These are phyloP conservation scores for Sistotremastrum suecicum DNA, from an alignment of 768 basidiomycete genomes.

Conservation along the genomic window DNA sequence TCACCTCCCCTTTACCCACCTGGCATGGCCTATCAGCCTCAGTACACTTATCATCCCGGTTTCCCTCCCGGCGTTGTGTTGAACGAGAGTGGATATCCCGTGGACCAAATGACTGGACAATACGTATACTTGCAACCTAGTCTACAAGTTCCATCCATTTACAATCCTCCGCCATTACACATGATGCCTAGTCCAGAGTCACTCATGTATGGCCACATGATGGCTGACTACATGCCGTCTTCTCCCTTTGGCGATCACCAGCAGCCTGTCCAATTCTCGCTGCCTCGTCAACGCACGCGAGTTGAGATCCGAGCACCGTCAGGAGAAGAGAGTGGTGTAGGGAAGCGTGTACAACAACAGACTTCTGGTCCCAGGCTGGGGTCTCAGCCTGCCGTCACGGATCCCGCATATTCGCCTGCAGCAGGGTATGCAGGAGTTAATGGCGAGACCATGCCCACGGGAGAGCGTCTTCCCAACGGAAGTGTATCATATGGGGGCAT, in stretches of 20 bases:
- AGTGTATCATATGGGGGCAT: too few species aligned
- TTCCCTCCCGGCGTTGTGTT: slow-evolving; percentile 60
- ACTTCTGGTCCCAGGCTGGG: too few species aligned
- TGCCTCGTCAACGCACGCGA: slow-evolving; percentile 57
- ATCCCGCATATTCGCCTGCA: too few species aligned
- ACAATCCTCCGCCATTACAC: slow-evolving; percentile 42
- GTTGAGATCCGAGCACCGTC: slow-evolving; percentile 60
- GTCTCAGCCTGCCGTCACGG: too few species aligned
- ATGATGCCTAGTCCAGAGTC: not conserved
- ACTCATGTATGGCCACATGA: slow-evolving; percentile 39
- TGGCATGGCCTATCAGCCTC: slow-evolving; percentile 9
- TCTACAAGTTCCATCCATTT: slow-evolving; percentile 35
- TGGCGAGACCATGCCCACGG: too few species aligned
- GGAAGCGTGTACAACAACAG: too few species aligned
- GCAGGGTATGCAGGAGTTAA: too few species aligned
- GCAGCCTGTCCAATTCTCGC: slow-evolving; percentile 28
- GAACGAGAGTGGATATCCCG: slow-evolving; percentile 66
- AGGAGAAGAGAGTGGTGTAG: slow-evolving; percentile 16
- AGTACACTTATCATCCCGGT: slow-evolving; percentile 9
- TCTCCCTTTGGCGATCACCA: slow-evolving; percentile 34
- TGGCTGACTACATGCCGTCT: slow-evolving; percentile 27
- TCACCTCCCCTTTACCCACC: slow-evolving; percentile 60
- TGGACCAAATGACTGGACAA: slow-evolving; percentile 70
- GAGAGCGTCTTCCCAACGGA: too few species aligned
- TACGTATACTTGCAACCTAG: slow-evolving; percentile 50